Conservation (phyloP, 345 rosid genomes). For the Litchi chinensis region DNA sequence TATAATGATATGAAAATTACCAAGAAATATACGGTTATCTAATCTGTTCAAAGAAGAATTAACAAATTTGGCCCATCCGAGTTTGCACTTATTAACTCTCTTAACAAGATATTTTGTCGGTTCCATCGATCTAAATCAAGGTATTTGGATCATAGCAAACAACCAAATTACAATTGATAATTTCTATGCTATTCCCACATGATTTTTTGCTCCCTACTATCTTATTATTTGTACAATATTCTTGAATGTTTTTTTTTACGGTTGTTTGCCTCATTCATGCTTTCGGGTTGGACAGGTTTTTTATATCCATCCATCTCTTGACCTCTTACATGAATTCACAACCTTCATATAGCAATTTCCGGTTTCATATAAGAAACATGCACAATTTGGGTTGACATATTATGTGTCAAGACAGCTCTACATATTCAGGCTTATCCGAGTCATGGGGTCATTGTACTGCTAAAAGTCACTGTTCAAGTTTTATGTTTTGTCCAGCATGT, state of each 20-base stretch:
- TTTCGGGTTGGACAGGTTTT: constrained; percentile 13
- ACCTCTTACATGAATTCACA: neutral
- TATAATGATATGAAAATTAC: constrained; percentile 28
- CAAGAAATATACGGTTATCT: constrained; percentile 5
- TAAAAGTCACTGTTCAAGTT: neutral
- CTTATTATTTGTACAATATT: neutral
- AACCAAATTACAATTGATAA: constrained; percentile 11
- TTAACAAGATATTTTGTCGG: constrained; percentile 8
- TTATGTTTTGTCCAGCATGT: neutral
- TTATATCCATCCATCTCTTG: neutral
- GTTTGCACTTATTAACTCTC: neutral
- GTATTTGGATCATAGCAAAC: constrained; percentile 9
- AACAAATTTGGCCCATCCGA: neutral
- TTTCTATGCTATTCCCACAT: neutral
- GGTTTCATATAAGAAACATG: neutral
- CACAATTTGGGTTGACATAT: neutral
- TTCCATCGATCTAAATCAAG: constrained; percentile 15
- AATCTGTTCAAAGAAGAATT: constrained; percentile 9
- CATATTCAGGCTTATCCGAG: neutral
- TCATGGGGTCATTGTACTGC: neutral
- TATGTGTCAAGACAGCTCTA: neutral
- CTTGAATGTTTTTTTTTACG: neutral
- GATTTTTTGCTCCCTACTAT: neutral
- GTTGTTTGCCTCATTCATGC: neutral
- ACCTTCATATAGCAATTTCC: neutral